Base-by-base conservation (phyloP, 2,329 filamentous ascomycete species). In the Emergomyces orientalis region DNA sequence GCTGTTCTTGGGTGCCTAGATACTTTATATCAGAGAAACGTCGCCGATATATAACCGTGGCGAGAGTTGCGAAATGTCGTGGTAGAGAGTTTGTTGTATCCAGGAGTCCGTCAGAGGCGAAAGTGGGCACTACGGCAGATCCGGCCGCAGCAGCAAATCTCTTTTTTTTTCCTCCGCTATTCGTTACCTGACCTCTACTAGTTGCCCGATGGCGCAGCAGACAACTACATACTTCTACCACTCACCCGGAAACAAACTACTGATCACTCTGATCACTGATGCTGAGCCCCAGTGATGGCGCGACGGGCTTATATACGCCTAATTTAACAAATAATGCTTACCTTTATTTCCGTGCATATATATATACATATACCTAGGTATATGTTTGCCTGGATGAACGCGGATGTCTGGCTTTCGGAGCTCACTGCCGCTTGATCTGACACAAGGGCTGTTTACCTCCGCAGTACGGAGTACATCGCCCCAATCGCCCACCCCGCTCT, bases 161-260 rank as follows among this genome's bases (percentile, higher is more conserved):
- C n/a, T n/a, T n/a, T n/a, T n/a, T n/a, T n/a, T n/a, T n/a, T n/a
- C n/a, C n/a, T n/a, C n/a, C n/a, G n/a, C n/a, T n/a, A n/a, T n/a
- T n/a, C n/a, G n/a, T n/a, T n/a, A n/a, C n/a, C n/a, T n/a, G n/a
- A n/a, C n/a, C n/a, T n/a, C n/a, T n/a, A n/a, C n/a, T n/a, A n/a
- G n/a, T n/a, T n/a, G n/a, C n/a, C n/a, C 34, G 5, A 57, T 19
- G 54, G 54, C 54, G 54, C 54, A 56, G 54, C 54, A 56, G 9
- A 39, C 9, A 39, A 14, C 11, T 13, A n/a, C n/a, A n/a, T n/a
- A n/a, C n/a, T n/a, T n/a, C n/a, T n/a, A n/a, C 37, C 7, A 13
- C 37, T 39, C 37, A 11, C 9, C 37, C 37, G 37, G 11, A 17
- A 14, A 19, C 39, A 43, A 43, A 43, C 14, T 39, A 6, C 8